Base-by-base conservation (phyloP, 176 grass and related monocot species). In the Musa beccarii region DNA sequence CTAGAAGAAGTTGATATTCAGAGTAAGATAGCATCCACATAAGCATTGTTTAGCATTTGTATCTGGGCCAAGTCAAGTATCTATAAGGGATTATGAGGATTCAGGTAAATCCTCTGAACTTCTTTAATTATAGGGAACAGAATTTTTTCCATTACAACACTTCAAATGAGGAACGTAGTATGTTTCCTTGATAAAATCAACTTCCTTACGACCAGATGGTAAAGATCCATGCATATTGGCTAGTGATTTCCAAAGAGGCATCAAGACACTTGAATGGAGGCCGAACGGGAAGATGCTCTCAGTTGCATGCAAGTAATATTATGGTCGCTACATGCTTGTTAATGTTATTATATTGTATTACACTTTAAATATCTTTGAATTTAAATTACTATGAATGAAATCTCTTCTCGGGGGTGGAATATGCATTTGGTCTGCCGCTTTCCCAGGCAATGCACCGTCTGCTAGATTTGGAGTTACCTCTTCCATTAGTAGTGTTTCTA, bases 401-500 rank as follows among this genome's bases (percentile, higher is more conserved):
- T 43, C 34, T 43, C 51, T 82, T 87, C 75, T 34, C 71, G 91
- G 90, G 78, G 84, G 90, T 77, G 86, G 88, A 26, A 98, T 98
- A 81, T 93, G 86, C 81, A 89, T 98, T 75, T 98, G 94, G 94
- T 98, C 90, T 17, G 90, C 90, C 69, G 93, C 94, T 59, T 98
- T 93, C 78, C 94, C 87, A 76, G 87, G 88, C 49, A 93, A 98
- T 80, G 69, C 87, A 59, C 82, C 90, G 34, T 89, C 81, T 8
- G 73, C 91, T 78, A 91, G 87, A 86, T 72, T 83, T 87, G 87
- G 88, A 59, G 75, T 67, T 72, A 75, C 77, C 19, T 57, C 87
- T 75, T 83, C 82, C 68, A 73, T 87, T 69, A 85, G 86, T 75
- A 51, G 84, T 84, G 79, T 93, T 67, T 78, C 84, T 81, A 91